These are phyloP conservation scores for Cymodocea nodosa DNA, from an alignment of 116 monocot species.

Conservation along the genomic window DNA sequence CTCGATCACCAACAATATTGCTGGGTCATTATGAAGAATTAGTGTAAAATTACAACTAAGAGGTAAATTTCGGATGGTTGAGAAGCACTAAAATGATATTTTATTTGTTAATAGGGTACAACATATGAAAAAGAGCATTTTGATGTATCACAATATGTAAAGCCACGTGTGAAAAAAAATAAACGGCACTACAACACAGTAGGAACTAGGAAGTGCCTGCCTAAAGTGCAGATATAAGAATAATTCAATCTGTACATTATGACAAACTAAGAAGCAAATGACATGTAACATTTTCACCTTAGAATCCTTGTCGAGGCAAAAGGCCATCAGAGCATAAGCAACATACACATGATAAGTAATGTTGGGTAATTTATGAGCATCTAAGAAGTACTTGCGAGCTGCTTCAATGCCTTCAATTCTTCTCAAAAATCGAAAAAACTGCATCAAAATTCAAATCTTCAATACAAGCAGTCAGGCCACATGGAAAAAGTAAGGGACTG, in stretches of 20 bases:
- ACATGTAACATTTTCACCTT: slow-evolving; percentile 43
- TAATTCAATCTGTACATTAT: background rate
- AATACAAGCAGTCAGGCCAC: background rate
- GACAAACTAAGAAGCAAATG: background rate
- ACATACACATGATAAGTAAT: slow-evolving; percentile 96
- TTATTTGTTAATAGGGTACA: too few relatives aligned
- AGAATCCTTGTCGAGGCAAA: slow-evolving; percentile 89
- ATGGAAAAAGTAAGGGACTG: background rate
- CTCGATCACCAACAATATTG: too few relatives aligned
- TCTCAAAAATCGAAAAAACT: slow-evolving; percentile 89
- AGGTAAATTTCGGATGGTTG: too few relatives aligned
- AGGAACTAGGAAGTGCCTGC: background rate
- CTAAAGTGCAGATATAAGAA: background rate
- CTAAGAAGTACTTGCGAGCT: slow-evolving; percentile 85
- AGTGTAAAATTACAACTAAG: too few relatives aligned
- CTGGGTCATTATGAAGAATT: too few relatives aligned
- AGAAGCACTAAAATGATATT: too few relatives aligned
- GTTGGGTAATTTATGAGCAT: slow-evolving; percentile 66
- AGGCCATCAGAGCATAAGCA: slow-evolving; percentile 91
- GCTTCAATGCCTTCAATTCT: slow-evolving; percentile 97
- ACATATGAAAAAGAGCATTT: too few relatives aligned
- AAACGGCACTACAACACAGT: background rate
- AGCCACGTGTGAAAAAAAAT: too few relatives aligned
- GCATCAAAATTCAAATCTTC: slow-evolving; percentile 12
- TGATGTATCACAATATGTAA: too few relatives aligned